Evolutionary conservation across 148 eudicot species (phyloP).

Genomic region (Linanthus parryae): DNA sequence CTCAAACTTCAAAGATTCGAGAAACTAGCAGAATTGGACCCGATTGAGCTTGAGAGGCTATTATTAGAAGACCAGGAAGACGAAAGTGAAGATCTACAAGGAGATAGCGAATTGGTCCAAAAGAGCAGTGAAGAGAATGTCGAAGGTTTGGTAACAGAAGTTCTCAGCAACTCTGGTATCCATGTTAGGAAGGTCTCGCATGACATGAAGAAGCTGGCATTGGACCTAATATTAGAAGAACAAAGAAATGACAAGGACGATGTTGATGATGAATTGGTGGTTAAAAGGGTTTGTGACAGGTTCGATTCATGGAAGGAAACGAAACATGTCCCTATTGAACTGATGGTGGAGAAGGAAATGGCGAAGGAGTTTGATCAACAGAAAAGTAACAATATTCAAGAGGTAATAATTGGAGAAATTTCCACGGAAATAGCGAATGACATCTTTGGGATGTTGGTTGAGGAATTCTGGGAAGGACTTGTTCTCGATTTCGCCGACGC

Average conservation of each 20-base stretch:
- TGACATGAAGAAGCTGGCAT: slow-evolving; percentile 42
- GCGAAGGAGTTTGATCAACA: slow-evolving; percentile 20
- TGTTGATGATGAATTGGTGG: slow-evolving; percentile 15
- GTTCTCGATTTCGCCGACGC: too few relatives aligned
- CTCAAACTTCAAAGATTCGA: slow-evolving; percentile 63
- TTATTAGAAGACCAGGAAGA: slow-evolving; percentile 38
- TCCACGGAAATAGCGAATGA: slow-evolving; percentile 45
- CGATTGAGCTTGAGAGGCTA: slow-evolving; percentile 60
- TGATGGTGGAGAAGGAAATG: slow-evolving; percentile 67
- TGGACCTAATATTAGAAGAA: slow-evolving; percentile 50
- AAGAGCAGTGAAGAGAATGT: slow-evolving; percentile 13
- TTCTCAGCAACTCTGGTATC: slow-evolving; percentile 15
- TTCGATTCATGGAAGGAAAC: slow-evolving; percentile 57
- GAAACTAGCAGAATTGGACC: slow-evolving; percentile 60
- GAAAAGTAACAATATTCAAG: slow-evolving; percentile 37
- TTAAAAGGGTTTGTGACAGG: slow-evolving; percentile 39
- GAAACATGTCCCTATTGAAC: slow-evolving; percentile 55
- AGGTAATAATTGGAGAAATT: slow-evolving; percentile 27
- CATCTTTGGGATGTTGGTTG: slow-evolving; percentile 40
- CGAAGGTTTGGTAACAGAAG: slow-evolving; percentile 16
- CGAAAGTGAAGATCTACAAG: slow-evolving; percentile 12
- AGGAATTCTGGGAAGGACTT: slow-evolving; percentile 44
- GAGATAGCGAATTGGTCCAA: too few relatives aligned
- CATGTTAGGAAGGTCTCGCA: slow-evolving; percentile 16
- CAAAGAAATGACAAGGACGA: slow-evolving; percentile 14